Evolutionary conservation across 2,329 filamentous ascomycete genomes (phyloP), one percentile per base, ranked within the genome.

Genomic region (Diaporthe humulicola): DNA sequence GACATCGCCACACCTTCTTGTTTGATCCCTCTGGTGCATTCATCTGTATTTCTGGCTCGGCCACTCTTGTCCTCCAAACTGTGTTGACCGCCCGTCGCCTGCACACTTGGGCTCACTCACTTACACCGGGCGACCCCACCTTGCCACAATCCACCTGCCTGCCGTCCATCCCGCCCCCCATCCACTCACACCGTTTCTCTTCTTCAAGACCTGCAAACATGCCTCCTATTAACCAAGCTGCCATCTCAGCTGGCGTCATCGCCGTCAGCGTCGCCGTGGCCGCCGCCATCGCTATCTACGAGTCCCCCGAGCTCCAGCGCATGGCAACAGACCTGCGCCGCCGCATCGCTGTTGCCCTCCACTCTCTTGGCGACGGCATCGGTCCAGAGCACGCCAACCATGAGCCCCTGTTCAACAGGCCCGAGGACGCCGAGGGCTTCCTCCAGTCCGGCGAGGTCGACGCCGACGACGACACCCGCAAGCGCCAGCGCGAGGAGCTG

Each of bases 351-450:
- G 80, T 92, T 54, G 90, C 90, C 66, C 82, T 93, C 19, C 89
- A 92, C 79, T 86, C 88, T 14, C 85, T 92, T 38, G 89, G 90
- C 74, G 90, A 93, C 73, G 87, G 86, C 77, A 87, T 92, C 81
- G 84, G 61, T 87, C 88, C 4, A 54, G 69, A 76, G 19, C 83
- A 86, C 74, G 79, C 73, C 73, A 81, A 83, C 56, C 83, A 84
- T 40, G 84, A 90, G 77, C 91, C 91, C 73, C 83, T 89, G 38
- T 92, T 92, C 82, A 93, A 93, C 81, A 85, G 91, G 17, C 91
- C 91, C 70, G 91, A 93, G 80, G 91, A 93, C 81, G 91, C 91
- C 74, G 88, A 92, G 72, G 91, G 90, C 12, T 93, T 93, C 79
- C 80, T 92, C 73, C 83, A 88, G 78, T 90, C 90, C 12, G 66